Evolutionary conservation across 345 rosid species (phyloP).

Genomic region (Zanthoxylum bungeanum): DNA sequence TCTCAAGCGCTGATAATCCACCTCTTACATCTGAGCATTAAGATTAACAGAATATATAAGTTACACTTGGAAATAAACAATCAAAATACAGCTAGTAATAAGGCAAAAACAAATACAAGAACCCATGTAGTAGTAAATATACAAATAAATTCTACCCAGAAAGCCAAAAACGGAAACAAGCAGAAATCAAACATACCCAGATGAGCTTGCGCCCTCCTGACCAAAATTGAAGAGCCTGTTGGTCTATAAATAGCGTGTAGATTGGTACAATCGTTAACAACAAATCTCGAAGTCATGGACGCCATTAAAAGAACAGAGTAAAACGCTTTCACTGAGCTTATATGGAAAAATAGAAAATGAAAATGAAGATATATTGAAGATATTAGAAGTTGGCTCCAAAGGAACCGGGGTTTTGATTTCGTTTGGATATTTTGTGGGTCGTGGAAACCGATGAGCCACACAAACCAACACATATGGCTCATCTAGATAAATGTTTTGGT

Average conservation of each 20-base stretch:
- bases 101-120: slow-evolving; percentile 6
- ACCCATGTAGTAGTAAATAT: background rate
- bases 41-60: slow-evolving; percentile 9
- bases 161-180: slow-evolving; percentile 2
- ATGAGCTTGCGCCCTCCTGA: slow-evolving; percentile 31
- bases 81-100: background rate
- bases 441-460: slow-evolving; percentile 44
- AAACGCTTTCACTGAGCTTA: background rate
- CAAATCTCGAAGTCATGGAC: slow-evolving; percentile 60
- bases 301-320: slow-evolving; percentile 43
- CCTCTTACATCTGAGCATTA: slow-evolving; percentile 39
- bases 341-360: background rate
- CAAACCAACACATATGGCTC: background rate
- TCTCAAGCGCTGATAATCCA: slow-evolving; percentile 26
- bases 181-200: slow-evolving; percentile 44
- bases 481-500: background rate
- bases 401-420: background rate
- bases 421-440: slow-evolving; percentile 11
- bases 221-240: slow-evolving; percentile 22
- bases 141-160: slow-evolving; percentile 11
- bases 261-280: slow-evolving; percentile 41
- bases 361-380: background rate
- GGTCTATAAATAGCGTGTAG: slow-evolving; percentile 30
- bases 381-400: slow-evolving; percentile 7
- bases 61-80: background rate